A percentile compares a stretch with the other conserved stretches of the same genome.
Conservation (phyloP, 495 filamentous ascomycete species). For the Hypoxylon intermedium region DNA sequence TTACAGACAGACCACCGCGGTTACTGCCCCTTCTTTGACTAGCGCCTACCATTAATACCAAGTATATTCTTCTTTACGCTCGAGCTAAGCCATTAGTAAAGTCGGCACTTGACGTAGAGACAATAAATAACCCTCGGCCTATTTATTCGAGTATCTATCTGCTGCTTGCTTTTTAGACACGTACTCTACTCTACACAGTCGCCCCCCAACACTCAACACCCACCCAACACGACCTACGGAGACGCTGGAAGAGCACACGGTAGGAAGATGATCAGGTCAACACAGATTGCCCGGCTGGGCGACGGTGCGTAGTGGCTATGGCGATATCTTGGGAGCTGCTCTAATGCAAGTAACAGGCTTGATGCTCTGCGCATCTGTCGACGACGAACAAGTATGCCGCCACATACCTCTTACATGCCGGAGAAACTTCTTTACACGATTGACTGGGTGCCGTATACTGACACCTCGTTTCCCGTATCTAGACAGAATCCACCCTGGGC, state of each 20-base stretch:
- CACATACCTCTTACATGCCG: conserved; percentile 1
- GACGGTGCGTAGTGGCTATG: conserved; percentile 69
- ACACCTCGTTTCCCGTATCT: conserved; percentile 38
- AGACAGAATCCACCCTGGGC: conserved; percentile 74
- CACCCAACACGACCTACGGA: neutral
- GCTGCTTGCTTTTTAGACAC: conserved; percentile 24
- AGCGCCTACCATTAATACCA: no score
- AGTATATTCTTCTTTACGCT: no score
- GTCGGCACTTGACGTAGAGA: neutral
- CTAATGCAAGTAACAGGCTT: conserved; percentile 66
- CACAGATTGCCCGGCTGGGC: conserved; percentile 83
- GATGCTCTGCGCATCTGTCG: conserved; percentile 92
- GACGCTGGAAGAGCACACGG: neutral
- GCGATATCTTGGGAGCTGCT: neutral
- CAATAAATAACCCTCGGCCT: neutral
- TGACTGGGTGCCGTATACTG: neutral
- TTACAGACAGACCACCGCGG: no score
- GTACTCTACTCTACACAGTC: conserved; percentile 17
- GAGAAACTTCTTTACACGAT: neutral
- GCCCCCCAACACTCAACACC: conserved; percentile 2
- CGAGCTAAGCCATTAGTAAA: neutral
- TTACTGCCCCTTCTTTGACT: no score
- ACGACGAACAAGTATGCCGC: conserved; percentile 76
- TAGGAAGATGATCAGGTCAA: conserved; percentile 90
- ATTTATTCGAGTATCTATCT: neutral